phyloP scores from a whole-genome alignment of 768 basidiomycete genomes.

The Termitomyces sp. region DNA sequence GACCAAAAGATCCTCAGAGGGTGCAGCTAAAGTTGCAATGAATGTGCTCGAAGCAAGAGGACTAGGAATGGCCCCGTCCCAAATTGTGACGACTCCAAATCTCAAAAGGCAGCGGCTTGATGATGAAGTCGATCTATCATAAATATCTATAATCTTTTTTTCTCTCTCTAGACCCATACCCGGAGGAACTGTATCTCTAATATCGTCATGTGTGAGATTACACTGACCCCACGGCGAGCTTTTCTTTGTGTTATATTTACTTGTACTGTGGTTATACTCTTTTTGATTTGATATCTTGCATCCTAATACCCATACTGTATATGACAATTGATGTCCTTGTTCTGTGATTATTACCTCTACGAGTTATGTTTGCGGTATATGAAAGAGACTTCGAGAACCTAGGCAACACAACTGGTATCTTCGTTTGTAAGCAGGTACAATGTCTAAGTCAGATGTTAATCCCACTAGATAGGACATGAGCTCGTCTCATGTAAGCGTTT shows the following conservation, averaged over 20 bases:
- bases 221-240: conserved; percentile 12
- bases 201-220: conserved; percentile 12
- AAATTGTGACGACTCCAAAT: conserved; percentile 4
- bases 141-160: conserved; percentile 5
- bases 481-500: conserved; percentile 5
- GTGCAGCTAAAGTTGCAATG: conserved; percentile 65
- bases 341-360: not conserved
- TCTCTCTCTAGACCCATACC: conserved; percentile 9
- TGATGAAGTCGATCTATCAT: conserved; percentile 35
- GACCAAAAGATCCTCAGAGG: conserved; percentile 67
- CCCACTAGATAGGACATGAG: conserved; percentile 16
- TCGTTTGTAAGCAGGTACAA: not conserved
- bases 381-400: not conserved
- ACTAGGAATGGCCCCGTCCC: conserved; percentile 34
- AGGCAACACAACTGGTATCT: not conserved
- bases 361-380: not conserved
- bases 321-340: conserved; percentile 6
- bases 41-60: conserved; percentile 81
- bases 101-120: conserved; percentile 26
- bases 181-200: conserved; percentile 21
- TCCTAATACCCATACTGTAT: conserved; percentile 15
- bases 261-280: conserved; percentile 14
- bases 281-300: conserved; percentile 15
- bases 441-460: conserved; percentile 6
- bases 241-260: conserved; percentile 14